Conservation (phyloP, 73 alveolate genomes). For the Tetrahymena elliotti region DNA sequence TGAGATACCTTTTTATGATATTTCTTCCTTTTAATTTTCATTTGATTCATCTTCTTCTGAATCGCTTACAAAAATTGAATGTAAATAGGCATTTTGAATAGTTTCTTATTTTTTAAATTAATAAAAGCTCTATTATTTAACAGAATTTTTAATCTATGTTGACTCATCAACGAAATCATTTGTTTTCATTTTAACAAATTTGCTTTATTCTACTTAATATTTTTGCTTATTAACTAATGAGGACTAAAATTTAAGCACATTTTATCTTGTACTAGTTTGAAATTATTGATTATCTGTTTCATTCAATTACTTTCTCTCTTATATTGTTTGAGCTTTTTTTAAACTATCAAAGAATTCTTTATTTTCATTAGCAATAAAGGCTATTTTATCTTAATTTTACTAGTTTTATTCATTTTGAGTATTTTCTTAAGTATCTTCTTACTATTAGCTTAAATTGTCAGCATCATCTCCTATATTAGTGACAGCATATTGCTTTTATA, state of each 20-base stretch:
- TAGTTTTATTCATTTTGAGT: not conserved
- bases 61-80: not conserved
- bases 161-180: not conserved
- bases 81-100: not conserved
- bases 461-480: not conserved
- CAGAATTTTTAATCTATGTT: not conserved
- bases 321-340: not conserved
- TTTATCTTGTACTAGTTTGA: not conserved
- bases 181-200: not conserved
- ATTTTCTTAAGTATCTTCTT: not conserved
- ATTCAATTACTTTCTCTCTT: not conserved
- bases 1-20: not conserved
- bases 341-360: no score
- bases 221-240: not conserved
- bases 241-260: not conserved
- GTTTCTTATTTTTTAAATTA: not conserved
- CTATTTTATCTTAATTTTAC: no score
- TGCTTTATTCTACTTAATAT: not conserved
- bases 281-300: not conserved
- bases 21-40: not conserved
- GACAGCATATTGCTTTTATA: not conserved
- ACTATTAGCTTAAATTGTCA: no score
- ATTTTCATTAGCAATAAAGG: not conserved
- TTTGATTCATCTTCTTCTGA: not conserved
- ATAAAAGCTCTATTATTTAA: not conserved